phyloP scores from a whole-genome alignment of 129 eudicot genomes.

The Silybum marianum region DNA sequence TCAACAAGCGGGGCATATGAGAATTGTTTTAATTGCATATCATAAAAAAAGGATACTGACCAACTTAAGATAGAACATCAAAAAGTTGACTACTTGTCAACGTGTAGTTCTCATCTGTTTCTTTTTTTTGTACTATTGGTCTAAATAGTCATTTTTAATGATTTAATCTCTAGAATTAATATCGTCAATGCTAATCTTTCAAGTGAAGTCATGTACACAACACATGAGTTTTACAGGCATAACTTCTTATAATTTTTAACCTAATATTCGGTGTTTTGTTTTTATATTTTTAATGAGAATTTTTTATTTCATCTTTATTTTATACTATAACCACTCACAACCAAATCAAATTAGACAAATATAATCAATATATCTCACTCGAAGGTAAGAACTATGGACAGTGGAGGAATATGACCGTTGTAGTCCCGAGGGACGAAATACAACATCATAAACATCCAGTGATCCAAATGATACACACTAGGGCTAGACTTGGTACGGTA shows the following conservation, averaged over 20 bases:
- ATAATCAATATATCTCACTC: too few species aligned
- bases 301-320: not conserved
- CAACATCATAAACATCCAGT: too few species aligned
- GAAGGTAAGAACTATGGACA: too few species aligned
- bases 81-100: too few species aligned
- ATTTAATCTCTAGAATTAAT: not conserved
- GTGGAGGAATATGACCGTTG: too few species aligned
- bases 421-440: too few species aligned
- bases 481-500: too few species aligned
- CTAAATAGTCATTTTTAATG: too few species aligned
- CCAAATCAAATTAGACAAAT: not conserved
- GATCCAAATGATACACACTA: too few species aligned
- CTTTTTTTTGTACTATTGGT: not conserved
- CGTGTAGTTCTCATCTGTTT: not conserved
- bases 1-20: not conserved
- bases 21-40: not conserved
- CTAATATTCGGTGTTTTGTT: too few species aligned
- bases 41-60: not conserved
- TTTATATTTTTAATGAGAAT: too few species aligned
- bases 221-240: not conserved
- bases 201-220: not conserved
- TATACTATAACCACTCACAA: not conserved
- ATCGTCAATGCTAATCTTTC: not conserved
- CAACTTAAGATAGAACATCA: not conserved
- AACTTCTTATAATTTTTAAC: not conserved